Conservation (phyloP, 352 stramenopile species). For the Globisporangium lucens region DNA sequence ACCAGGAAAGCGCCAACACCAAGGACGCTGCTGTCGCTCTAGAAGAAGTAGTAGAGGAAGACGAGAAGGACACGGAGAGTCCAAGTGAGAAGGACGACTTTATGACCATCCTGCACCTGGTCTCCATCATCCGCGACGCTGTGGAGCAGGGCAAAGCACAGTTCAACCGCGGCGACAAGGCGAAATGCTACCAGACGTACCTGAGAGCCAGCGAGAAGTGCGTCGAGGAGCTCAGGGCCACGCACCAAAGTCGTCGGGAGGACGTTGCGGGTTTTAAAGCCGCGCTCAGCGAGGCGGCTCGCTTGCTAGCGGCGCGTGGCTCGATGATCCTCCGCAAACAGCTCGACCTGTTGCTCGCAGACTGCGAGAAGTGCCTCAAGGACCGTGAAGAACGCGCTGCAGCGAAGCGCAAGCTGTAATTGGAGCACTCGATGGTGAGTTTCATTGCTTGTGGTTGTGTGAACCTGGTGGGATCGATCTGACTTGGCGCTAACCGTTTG, state of each 20-base stretch:
- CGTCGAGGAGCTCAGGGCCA: constrained; percentile 34
- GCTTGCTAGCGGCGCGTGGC: constrained; percentile 50
- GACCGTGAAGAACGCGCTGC: constrained; percentile 30
- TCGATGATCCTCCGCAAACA: constrained; percentile 61
- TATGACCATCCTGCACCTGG: constrained; percentile 31
- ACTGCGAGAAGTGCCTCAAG: constrained; percentile 33
- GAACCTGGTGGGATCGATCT: neutral
- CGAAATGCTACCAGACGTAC: constrained; percentile 70
- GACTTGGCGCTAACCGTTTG: neutral
- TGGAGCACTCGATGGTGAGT: constrained; percentile 29
- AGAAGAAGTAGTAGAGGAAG: neutral
- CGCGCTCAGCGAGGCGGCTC: constrained; percentile 38
- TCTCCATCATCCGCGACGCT: constrained; percentile 39
- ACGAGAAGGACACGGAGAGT: constrained; percentile 21
- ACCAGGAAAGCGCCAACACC: constrained; percentile 8
- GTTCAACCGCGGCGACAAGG: constrained; percentile 77
- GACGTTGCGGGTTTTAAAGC: constrained; percentile 30
- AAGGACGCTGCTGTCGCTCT: constrained; percentile 7
- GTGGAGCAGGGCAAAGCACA: constrained; percentile 61
- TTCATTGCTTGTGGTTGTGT: neutral
- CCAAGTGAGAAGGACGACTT: constrained; percentile 42
- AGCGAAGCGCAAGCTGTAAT: constrained; percentile 13
- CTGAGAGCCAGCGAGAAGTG: constrained; percentile 43
- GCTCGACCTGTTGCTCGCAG: constrained; percentile 46
- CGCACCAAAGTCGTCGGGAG: constrained; percentile 33